Conservation (phyloP, 2,329 filamentous ascomycete species). For the Xylariaceae sp. region DNA sequence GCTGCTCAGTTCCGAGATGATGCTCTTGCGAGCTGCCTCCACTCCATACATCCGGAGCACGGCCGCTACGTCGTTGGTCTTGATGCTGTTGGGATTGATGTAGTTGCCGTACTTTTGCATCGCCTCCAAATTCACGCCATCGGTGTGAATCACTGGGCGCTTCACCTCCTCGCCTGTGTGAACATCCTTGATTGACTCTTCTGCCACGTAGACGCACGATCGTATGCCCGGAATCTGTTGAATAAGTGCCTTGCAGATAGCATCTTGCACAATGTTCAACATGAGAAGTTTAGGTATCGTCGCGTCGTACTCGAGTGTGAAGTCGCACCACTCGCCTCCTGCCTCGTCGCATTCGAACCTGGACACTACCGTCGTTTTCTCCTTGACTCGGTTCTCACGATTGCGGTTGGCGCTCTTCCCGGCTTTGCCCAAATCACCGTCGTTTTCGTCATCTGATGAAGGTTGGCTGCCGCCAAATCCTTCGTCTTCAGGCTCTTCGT, state of each 20-base stretch:
- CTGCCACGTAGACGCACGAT: constrained; percentile 62
- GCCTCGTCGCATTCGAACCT: constrained; percentile 76
- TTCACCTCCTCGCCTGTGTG: constrained; percentile 46
- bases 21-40: constrained; percentile 82
- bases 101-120: constrained; percentile 86
- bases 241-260: constrained; percentile 73
- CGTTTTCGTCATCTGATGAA: constrained; percentile 38
- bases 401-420: constrained; percentile 35
- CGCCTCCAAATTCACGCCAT: constrained; percentile 81
- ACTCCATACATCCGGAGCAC: constrained; percentile 86
- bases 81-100: constrained; percentile 80
- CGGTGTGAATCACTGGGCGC: constrained; percentile 65
- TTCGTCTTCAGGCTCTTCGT: constrained; percentile 56
- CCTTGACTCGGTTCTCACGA: constrained; percentile 62
- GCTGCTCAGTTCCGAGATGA: constrained; percentile 77
- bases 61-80: constrained; percentile 88
- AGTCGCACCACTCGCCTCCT: constrained; percentile 68
- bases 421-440: constrained; percentile 34
- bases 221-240: constrained; percentile 80
- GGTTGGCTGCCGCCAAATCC: constrained; percentile 48
- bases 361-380: constrained; percentile 62
- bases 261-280: constrained; percentile 82
- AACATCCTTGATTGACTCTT: constrained; percentile 50
- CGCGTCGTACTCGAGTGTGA: constrained; percentile 79
- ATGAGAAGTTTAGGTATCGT: constrained; percentile 86